Percentiles rank a stretch among this genome's conserved stretches.
Conservation (phyloP, 495 filamentous ascomycete genomes). For the Trichoderma gamsii region DNA sequence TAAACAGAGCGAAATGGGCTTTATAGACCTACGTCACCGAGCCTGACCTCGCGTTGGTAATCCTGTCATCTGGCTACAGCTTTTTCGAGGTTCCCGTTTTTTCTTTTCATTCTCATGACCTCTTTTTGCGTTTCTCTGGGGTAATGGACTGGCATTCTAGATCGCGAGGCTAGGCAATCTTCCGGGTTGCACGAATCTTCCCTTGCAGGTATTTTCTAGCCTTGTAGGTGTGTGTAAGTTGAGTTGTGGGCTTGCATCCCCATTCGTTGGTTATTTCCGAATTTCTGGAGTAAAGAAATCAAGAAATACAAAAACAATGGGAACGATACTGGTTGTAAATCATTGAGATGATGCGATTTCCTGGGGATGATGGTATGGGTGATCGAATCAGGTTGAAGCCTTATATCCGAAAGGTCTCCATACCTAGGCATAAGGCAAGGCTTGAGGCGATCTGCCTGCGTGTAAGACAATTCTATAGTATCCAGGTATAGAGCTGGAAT, state of each 20-base stretch:
- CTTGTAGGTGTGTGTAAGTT: no score
- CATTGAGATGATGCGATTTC: no score
- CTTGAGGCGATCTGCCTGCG: no score
- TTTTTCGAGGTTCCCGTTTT: background rate
- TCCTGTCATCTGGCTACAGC: background rate
- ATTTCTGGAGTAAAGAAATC: no score
- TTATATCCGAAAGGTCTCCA: no score
- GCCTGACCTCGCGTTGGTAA: background rate
- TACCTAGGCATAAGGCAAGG: no score
- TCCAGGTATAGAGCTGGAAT: no score
- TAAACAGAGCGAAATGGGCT: background rate
- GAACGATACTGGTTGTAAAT: no score
- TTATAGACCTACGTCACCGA: background rate
- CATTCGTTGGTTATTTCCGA: background rate
- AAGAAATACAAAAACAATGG: no score
- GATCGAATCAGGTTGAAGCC: no score
- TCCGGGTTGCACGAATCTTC: background rate
- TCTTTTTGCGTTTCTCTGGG: background rate
- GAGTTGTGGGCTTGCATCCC: background rate
- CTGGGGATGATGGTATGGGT: no score
- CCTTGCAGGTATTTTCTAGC: background rate
- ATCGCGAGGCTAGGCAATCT: conserved; percentile 10
- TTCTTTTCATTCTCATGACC: conserved; percentile 8
- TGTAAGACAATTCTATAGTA: no score
- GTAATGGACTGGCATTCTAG: background rate